Percentiles rank a stretch among this genome's conserved stretches.
Evolutionary conservation across 2,329 filamentous ascomycete species (phyloP).

Genomic region (Diaporthe vexans): DNA sequence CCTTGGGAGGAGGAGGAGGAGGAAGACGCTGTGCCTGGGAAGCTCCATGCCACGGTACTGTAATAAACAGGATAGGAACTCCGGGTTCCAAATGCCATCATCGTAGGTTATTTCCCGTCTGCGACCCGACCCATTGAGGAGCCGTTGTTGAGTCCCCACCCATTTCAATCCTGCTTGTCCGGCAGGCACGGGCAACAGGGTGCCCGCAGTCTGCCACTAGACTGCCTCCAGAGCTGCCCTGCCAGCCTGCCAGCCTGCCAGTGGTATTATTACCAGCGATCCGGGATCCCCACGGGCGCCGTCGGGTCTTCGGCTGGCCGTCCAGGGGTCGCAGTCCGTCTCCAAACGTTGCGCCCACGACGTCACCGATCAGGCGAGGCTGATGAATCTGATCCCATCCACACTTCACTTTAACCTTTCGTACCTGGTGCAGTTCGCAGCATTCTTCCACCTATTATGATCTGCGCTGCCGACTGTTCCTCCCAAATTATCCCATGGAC

Average conservation of each 20-base stretch:
- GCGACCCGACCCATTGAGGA: conserved; percentile 20
- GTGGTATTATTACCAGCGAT: not conserved
- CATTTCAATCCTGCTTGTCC: not conserved
- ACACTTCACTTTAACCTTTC: not conserved
- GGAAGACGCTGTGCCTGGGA: not conserved
- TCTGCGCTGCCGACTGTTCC: conserved; percentile 17
- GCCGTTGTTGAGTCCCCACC: conserved; percentile 27
- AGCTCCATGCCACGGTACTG: conserved; percentile 14
- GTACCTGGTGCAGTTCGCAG: not conserved
- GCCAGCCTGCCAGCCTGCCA: not conserved
- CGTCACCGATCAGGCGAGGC: conserved; percentile 30
- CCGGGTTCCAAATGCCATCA: conserved; percentile 32
- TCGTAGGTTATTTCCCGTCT: conserved; percentile 24
- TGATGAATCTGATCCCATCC: conserved; percentile 24
- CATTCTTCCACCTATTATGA: conserved; percentile 27
- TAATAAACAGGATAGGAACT: conserved; percentile 12
- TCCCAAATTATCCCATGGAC: conserved; percentile 43
- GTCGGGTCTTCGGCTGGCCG: not conserved
- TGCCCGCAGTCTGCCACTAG: no score
- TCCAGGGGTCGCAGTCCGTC: not conserved
- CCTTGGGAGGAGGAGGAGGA: not conserved
- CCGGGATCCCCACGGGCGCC: conserved; percentile 25
- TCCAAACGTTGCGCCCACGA: conserved; percentile 27
- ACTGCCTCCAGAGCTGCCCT: no score
- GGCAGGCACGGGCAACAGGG: conserved; percentile 18